Percentiles rank a stretch among this genome's conserved stretches.
Evolutionary conservation across 352 stramenopile genomes (phyloP).

Genomic region (Halophytophthora polymorphica): DNA sequence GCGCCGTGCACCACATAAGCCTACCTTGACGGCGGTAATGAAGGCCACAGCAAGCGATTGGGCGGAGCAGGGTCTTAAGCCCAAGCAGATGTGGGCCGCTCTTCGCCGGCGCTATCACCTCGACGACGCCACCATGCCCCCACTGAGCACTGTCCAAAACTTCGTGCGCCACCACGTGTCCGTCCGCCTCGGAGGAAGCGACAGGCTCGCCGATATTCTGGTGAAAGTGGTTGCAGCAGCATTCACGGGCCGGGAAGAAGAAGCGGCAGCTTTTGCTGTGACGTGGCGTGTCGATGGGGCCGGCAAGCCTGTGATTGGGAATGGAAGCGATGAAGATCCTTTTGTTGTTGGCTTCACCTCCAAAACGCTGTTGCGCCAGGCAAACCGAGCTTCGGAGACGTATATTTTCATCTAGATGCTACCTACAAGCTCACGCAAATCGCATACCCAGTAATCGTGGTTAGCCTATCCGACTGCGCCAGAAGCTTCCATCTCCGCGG

Average conservation of each 20-base stretch:
- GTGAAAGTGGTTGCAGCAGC: neutral
- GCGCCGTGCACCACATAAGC: neutral
- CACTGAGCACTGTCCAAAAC: neutral
- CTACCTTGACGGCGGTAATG: conserved; percentile 1
- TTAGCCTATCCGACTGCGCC: conserved; percentile 11
- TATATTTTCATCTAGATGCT: conserved; percentile 18
- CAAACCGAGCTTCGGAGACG: neutral
- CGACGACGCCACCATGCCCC: neutral
- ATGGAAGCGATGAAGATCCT: neutral
- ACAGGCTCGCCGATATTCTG: neutral
- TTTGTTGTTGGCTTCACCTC: conserved; percentile 9
- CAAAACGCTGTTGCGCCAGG: conserved; percentile 1
- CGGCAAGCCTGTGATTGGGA: conserved; percentile 3
- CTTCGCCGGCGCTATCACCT: neutral
- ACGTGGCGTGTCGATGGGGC: neutral
- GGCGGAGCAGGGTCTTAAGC: neutral
- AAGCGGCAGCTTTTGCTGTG: conserved; percentile 1
- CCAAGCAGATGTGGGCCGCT: neutral
- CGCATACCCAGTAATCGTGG: conserved; percentile 5
- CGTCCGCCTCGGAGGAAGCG: neutral
- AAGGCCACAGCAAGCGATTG: neutral
- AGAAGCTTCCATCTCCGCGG: conserved; percentile 15
- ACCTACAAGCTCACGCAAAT: conserved; percentile 20
- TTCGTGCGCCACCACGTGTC: neutral
- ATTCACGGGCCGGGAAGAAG: neutral